Evolutionary conservation across 176 grass and related monocot species (phyloP).

Genomic region (Tillandsia fasciculata): DNA sequence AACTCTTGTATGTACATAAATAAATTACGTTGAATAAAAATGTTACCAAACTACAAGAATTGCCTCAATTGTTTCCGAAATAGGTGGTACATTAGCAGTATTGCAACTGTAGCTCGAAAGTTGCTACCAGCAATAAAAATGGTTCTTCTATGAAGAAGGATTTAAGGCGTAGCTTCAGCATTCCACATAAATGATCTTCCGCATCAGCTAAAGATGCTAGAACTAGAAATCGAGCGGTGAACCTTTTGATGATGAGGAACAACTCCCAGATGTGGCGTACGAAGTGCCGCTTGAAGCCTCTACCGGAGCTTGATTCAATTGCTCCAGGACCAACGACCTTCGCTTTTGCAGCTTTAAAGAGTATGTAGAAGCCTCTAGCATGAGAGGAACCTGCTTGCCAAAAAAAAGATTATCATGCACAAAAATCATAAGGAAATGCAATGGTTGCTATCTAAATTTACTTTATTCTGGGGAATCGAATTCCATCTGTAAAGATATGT

Average conservation of each 20-base stretch:
- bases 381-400: constrained; percentile 55
- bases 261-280: constrained; percentile 40
- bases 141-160: too few relatives aligned
- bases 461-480: neutral
- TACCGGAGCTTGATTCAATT: constrained; percentile 83
- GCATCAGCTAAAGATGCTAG: neutral
- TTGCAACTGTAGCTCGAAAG: too few relatives aligned
- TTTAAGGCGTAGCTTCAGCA: too few relatives aligned
- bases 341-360: constrained; percentile 72
- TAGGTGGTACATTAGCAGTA: too few relatives aligned
- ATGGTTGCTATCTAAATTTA: neutral
- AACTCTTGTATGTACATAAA: too few relatives aligned
- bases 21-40: too few relatives aligned
- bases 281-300: constrained; percentile 70
- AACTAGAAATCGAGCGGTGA: constrained; percentile 67
- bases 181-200: too few relatives aligned
- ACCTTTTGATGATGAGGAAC: constrained; percentile 48
- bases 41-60: too few relatives aligned
- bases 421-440: neutral
- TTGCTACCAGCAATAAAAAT: too few relatives aligned
- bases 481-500: constrained; percentile 9
- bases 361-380: constrained; percentile 72
- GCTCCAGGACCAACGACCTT: constrained; percentile 64
- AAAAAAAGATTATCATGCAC: neutral
- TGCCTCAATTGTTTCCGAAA: too few relatives aligned